Conservation (phyloP, 2,329 filamentous ascomycete genomes). For the Didymella sp. region DNA sequence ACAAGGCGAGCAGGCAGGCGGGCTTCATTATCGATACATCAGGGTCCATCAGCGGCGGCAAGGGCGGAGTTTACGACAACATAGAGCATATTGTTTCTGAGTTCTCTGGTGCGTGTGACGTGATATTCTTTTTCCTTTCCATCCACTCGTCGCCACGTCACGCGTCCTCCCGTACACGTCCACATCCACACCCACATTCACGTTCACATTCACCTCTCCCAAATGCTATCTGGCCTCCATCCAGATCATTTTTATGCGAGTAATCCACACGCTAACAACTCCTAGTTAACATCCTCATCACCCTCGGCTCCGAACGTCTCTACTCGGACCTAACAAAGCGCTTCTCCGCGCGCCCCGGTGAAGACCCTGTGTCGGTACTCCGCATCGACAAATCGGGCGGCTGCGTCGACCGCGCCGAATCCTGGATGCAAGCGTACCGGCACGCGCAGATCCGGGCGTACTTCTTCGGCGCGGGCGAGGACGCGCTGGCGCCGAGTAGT, state of each 20-base stretch:
- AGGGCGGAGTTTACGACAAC: constrained; percentile 71
- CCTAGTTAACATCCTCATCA: constrained; percentile 77
- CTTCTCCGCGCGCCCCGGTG: constrained; percentile 61
- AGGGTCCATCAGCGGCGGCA: constrained; percentile 70
- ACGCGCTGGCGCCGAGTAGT: constrained; percentile 82
- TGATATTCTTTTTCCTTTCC: constrained; percentile 7
- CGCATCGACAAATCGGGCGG: constrained; percentile 85
- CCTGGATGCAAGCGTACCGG: constrained; percentile 74
- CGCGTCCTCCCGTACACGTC: neutral
- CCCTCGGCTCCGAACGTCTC: constrained; percentile 79
- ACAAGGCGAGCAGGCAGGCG: constrained; percentile 71
- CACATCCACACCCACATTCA: neutral
- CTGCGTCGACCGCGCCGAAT: constrained; percentile 75
- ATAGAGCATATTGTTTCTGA: constrained; percentile 80
- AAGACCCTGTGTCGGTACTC: constrained; percentile 76
- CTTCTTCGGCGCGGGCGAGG: constrained; percentile 81
- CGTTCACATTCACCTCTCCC: neutral
- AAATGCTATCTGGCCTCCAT: neutral
- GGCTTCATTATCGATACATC: constrained; percentile 89
- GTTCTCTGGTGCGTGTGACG: constrained; percentile 63
- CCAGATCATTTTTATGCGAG: neutral
- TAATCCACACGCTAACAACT: constrained; percentile 33
- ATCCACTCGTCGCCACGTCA: neutral
- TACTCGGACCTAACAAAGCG: constrained; percentile 78
- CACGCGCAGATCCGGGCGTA: constrained; percentile 87